These are phyloP conservation scores for Populus hybrid DNA, from an alignment of 441 rosid species.

Conservation along the genomic window DNA sequence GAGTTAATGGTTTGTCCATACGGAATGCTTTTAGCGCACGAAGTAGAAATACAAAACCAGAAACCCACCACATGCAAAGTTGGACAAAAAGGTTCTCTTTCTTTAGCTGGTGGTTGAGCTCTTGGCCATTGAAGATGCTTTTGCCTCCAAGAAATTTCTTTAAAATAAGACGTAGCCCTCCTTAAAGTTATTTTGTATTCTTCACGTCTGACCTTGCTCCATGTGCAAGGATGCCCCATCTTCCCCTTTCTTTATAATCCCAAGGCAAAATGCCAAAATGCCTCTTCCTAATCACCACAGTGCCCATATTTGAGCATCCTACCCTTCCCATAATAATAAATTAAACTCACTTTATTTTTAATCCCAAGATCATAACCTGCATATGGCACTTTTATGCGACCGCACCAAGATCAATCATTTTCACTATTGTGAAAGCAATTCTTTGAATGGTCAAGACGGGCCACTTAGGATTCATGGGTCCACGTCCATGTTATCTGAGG, in stretches of 20 bases:
- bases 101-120: neutral
- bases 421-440: neutral
- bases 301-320: slow-evolving; percentile 11
- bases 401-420: slow-evolving; percentile 3
- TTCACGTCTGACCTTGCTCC: neutral
- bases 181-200: neutral
- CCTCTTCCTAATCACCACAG: slow-evolving; percentile 12
- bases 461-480: slow-evolving; percentile 24
- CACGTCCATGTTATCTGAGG: slow-evolving; percentile 33
- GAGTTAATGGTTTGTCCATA: neutral
- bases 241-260: slow-evolving; percentile 12
- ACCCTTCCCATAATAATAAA: neutral
- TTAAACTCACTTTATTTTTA: neutral
- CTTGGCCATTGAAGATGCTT: neutral
- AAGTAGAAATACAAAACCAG: slow-evolving; percentile 10
- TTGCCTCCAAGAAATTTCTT: neutral
- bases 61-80: slow-evolving; percentile 15
- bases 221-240: slow-evolving; percentile 61
- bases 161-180: neutral
- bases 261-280: slow-evolving; percentile 31
- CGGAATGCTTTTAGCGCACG: slow-evolving; percentile 10
- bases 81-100: neutral
- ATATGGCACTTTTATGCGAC: too few species aligned
- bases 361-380: neutral
- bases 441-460: neutral